Evolutionary conservation across 2,329 filamentous ascomycete species (phyloP).

Genomic region (Decorospora gaudefroyi): DNA sequence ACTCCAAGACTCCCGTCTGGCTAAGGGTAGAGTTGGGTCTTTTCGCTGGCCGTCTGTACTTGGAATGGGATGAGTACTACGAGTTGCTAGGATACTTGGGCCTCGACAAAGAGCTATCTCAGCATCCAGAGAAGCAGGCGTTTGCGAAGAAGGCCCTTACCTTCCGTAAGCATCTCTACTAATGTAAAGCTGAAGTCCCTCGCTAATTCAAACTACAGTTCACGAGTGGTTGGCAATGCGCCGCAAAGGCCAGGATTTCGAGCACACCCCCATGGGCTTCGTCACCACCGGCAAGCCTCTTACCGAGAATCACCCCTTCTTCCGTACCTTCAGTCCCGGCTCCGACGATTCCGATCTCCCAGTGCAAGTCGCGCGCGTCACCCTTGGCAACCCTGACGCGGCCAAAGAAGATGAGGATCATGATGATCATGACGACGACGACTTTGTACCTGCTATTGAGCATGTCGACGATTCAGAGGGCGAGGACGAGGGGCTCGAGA

Average conservation of each 20-base stretch:
- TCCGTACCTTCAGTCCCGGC: constrained; percentile 36
- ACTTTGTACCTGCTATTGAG: constrained; percentile 17
- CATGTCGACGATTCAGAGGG: constrained; percentile 24
- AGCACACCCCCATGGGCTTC: constrained; percentile 64
- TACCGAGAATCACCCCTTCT: constrained; percentile 58
- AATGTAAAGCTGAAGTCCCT: constrained; percentile 41
- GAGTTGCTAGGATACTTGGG: constrained; percentile 36
- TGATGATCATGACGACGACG: constrained; percentile 21
- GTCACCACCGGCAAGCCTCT: constrained; percentile 59
- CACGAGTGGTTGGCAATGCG: constrained; percentile 62
- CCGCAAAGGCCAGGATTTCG: constrained; percentile 61
- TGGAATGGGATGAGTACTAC: constrained; percentile 55
- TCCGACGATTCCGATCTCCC: constrained; percentile 14
- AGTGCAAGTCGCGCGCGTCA: constrained; percentile 16
- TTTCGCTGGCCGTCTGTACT: constrained; percentile 64
- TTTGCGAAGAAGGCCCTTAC: constrained; percentile 36
- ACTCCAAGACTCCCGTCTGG: constrained; percentile 56
- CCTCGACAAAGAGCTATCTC: constrained; percentile 8
- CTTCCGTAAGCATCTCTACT: constrained; percentile 26
- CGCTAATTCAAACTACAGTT: constrained; percentile 36
- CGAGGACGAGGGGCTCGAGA: constrained; percentile 8
- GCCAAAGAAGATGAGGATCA: constrained; percentile 9
- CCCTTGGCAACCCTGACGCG: constrained; percentile 7
- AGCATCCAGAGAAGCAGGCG: constrained; percentile 9
- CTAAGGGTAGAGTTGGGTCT: constrained; percentile 64